These are phyloP conservation scores for Asterophora parasitica DNA, from an alignment of 768 basidiomycete genomes.

Conservation along the genomic window DNA sequence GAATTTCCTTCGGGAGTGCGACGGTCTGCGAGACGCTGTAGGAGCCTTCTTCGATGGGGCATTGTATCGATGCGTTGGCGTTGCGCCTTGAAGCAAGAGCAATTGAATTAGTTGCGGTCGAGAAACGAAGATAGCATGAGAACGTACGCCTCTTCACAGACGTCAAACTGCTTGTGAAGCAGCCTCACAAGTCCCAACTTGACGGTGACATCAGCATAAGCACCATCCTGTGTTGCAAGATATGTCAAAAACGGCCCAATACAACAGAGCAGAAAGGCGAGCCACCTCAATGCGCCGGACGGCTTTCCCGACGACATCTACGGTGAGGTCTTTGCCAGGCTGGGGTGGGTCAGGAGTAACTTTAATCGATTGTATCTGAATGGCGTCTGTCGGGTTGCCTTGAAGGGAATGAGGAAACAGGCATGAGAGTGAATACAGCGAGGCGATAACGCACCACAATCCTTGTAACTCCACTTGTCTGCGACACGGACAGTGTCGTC, in stretches of 20 bases:
- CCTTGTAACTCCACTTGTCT: slow-evolving; percentile 57
- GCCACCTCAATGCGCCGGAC: slow-evolving; percentile 60
- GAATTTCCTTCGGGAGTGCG: slow-evolving; percentile 86
- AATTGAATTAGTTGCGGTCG: slow-evolving; percentile 1
- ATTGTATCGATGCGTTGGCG: slow-evolving; percentile 72
- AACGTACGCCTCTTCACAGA: slow-evolving; percentile 93
- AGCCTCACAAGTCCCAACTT: slow-evolving; percentile 93
- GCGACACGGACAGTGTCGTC: slow-evolving; percentile 26
- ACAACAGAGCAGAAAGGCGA: neutral
- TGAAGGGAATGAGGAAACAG: slow-evolving; percentile 23
- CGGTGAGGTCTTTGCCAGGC: slow-evolving; percentile 85
- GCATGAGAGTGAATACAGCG: neutral
- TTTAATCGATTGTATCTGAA: slow-evolving; percentile 66
- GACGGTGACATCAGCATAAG: slow-evolving; percentile 84
- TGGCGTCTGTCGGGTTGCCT: slow-evolving; percentile 37
- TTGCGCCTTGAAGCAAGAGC: slow-evolving; percentile 46
- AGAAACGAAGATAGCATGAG: neutral
- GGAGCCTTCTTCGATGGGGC: slow-evolving; percentile 71
- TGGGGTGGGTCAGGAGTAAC: slow-evolving; percentile 85
- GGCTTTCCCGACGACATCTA: slow-evolving; percentile 66
- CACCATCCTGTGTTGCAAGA: slow-evolving; percentile 62
- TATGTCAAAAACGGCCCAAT: too few species aligned
- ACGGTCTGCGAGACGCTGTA: slow-evolving; percentile 83
- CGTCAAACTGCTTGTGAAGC: slow-evolving; percentile 76
- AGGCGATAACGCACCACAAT: slow-evolving; percentile 62